Percentiles rank a stretch among this genome's conserved stretches.
Evolutionary conservation across 306 rosid genomes (phyloP).

Genomic region (Arachis stenosperma): DNA sequence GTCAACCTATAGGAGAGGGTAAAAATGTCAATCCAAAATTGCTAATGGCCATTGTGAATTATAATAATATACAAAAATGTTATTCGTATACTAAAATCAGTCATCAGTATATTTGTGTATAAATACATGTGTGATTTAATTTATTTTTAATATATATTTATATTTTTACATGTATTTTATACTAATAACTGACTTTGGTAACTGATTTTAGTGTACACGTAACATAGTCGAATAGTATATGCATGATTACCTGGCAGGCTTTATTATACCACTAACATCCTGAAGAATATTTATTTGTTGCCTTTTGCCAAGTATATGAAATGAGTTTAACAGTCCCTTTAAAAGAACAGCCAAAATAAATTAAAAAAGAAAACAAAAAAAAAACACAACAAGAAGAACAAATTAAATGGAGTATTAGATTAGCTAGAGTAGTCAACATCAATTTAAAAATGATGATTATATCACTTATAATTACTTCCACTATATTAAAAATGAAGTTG

Average conservation of each 20-base stretch:
- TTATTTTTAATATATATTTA: no score
- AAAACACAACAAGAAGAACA: background rate
- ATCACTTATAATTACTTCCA: constrained; percentile 44
- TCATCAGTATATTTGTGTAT: no score
- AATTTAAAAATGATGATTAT: background rate
- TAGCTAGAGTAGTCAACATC: background rate
- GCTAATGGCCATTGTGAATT: no score
- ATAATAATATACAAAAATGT: no score
- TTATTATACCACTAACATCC: constrained; percentile 71
- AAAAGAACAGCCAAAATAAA: background rate
- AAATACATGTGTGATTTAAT: no score
- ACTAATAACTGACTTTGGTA: no score
- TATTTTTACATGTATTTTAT: no score
- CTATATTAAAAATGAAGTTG: constrained; percentile 48
- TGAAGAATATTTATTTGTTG: constrained; percentile 54
- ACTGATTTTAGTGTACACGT: no score
- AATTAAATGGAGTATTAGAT: background rate
- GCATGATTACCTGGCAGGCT: constrained; percentile 42
- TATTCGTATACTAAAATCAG: no score
- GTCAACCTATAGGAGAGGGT: constrained; percentile 56
- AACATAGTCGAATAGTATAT: no score
- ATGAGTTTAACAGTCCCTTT: constrained; percentile 44
- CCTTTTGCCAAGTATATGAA: constrained; percentile 48
- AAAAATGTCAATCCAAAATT: no score
- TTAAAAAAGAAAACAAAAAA: no score